Evolutionary conservation across 2,329 filamentous ascomycete species (phyloP), one percentile per base, ranked within the genome.

Genomic region (Coleophoma crateriformis): DNA sequence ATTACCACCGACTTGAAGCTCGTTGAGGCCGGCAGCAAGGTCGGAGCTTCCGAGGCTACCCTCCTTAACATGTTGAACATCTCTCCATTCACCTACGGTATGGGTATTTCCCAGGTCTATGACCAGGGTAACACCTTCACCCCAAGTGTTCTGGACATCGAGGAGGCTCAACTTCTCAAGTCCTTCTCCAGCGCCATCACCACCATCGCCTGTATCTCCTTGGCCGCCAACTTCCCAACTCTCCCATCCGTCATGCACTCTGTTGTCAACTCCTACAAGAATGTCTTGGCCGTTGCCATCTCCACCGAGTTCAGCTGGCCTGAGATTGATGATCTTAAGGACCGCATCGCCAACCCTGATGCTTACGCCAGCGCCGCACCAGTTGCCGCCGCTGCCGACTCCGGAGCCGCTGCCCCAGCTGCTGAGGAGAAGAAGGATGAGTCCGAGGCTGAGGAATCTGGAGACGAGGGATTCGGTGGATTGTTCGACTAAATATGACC

Each of bases 41-140:
- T 99, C 81, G 94, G 95, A 75, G 86, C 94, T 70, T 99, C 94
- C 71, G 94, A 99, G 83, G 94, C 94, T 63, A 96, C 92, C 69
- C 84, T 99, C 64, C 87, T 99, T 68, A 99, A 99, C 88, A 88
- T 99, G 92, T 79, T 99, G 72, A 97, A 96, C 87, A 99, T 99
- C 82, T 97, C 94, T 64, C 91, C 91, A 73, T 96, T 96, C 84
- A 96, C 91, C 71, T 99, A 97, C 79, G 94, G 94, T 80, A 95
- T 99, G 88, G 88, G 87, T 72, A 86, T 99, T 67, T 63, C 82
- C 58, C 92, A 97, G 82, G 90, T 99, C 74, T 99, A 99, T 83
- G 91, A 99, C 78, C 78, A 92, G 68, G 94, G 94, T 68, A 94
- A 99, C 82, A 84, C 83, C 64, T 99, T 99, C 84, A 78, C 83